Conservation (phyloP, 805 yeast genomes). For the Kurtzmaniella fragi region DNA sequence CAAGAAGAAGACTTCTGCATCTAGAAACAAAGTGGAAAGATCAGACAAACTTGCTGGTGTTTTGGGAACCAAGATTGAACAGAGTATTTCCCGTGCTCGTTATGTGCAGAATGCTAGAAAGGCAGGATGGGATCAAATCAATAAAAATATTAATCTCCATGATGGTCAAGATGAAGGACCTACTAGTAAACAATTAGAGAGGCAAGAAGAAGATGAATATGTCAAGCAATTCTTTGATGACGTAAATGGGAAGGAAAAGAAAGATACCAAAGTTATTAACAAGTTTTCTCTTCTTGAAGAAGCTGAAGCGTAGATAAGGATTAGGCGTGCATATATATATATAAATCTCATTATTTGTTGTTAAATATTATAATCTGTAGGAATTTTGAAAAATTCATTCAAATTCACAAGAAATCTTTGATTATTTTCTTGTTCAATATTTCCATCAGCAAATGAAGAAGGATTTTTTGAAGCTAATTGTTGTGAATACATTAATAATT, state of each 20-base stretch:
- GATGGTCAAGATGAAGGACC: slow-evolving; percentile 5
- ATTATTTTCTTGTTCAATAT: too few species aligned
- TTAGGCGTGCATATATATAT: background rate
- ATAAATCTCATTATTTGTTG: too few species aligned
- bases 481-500: background rate
- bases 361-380: background rate
- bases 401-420: background rate
- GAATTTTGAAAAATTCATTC: background rate
- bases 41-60: slow-evolving; percentile 50
- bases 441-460: background rate
- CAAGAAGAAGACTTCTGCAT: slow-evolving; percentile 26
- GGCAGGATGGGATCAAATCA: slow-evolving; percentile 69
- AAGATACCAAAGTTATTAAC: slow-evolving; percentile 13
- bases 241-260: slow-evolving; percentile 7
- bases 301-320: slow-evolving; percentile 21
- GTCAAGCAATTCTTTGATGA: slow-evolving; percentile 25
- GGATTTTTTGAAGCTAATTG: background rate
- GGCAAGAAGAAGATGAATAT: slow-evolving; percentile 32
- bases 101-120: slow-evolving; percentile 59
- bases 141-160: slow-evolving; percentile 38
- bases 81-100: slow-evolving; percentile 59
- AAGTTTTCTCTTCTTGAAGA: slow-evolving; percentile 36
- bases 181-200: slow-evolving; percentile 21
- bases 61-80: slow-evolving; percentile 56
- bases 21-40: slow-evolving; percentile 39